Base-by-base conservation (phyloP, 176 grass and related monocot genomes). In the Triticum urartu region DNA sequence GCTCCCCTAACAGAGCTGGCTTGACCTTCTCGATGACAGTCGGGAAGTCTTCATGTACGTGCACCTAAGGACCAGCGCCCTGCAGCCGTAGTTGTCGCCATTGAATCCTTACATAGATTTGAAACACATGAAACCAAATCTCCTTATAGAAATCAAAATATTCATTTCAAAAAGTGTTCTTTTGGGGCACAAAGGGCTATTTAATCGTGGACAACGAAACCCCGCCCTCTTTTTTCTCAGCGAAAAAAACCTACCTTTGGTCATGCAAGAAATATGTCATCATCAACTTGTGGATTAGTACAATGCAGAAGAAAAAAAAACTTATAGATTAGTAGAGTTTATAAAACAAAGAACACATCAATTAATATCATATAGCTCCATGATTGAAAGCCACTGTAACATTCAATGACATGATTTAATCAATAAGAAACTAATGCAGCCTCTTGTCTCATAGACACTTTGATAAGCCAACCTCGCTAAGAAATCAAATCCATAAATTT, bases 311-410 rank as follows among this genome's bases (percentile, higher is more conserved):
- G 22, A 72, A 54, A 14, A 14, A 14, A 54, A 5, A 64, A 64
- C 61, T 64, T 28, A 22, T 64, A 21, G 24, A 64, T 64, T 64
- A 64, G 61, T 26, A 12, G 45, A 64, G 5, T 4, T 7, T 32
- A 20, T 14, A 14, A 28, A 64, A 64, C 36, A 72, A 72, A 42
- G 5, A n/a, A 42, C 14, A 12, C 21, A 58, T 6, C 80, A 67
- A 58, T 21, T 67, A n/a, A 48, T 65, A 78, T 48, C 34, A 28
- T 80, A 80, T 34, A 10, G 20, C 25, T 83, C 61, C 32, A 80
- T 87, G 63, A 80, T 90, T 83, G 76, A 4, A 47, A 21, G 75
- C 72, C 75, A 74, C 47, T 90, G 21, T 61, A 74, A 67, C 45
- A 83, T 59, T 25, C 40, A 60, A 76, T 86, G 28, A 17, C 26